Conservation (phyloP, 192 early-diverging fungal genomes). For the Coemansia sp. region DNA sequence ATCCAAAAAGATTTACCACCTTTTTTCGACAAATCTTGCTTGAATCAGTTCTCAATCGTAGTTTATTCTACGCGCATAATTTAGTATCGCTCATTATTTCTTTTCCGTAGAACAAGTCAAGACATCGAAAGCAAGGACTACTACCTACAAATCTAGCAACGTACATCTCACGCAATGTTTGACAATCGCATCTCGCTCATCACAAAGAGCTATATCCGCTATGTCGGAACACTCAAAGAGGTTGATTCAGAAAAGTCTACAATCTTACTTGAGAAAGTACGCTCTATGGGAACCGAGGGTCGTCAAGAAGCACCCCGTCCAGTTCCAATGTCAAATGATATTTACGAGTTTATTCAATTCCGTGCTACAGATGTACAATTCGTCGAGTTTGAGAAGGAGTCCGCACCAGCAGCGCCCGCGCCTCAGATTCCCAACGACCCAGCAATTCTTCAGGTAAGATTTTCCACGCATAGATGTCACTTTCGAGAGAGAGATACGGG, state of each 20-base stretch:
- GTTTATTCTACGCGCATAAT: background rate
- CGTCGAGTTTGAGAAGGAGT: slow-evolving; percentile 61
- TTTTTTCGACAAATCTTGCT: background rate
- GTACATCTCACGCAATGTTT: slow-evolving; percentile 24
- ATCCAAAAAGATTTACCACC: slow-evolving; percentile 5
- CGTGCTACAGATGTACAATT: slow-evolving; percentile 91
- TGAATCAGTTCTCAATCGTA: background rate
- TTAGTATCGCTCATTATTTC: background rate
- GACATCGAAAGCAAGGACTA: background rate
- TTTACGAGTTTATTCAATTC: slow-evolving; percentile 93
- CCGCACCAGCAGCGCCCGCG: slow-evolving; percentile 55
- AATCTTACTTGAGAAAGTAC: slow-evolving; percentile 87
- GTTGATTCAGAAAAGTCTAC: slow-evolving; percentile 85
- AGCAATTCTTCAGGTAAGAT: slow-evolving; percentile 68
- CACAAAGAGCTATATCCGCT: slow-evolving; percentile 86
- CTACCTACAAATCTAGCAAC: slow-evolving; percentile 4
- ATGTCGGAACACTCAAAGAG: slow-evolving; percentile 82
- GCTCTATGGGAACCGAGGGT: slow-evolving; percentile 96
- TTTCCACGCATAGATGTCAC: background rate
- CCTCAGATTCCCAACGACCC: slow-evolving; percentile 75
- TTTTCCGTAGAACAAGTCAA: background rate
- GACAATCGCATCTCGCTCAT: slow-evolving; percentile 72
- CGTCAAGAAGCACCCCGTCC: slow-evolving; percentile 49
- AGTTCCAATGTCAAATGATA: slow-evolving; percentile 74
- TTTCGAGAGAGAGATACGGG: background rate